These are phyloP conservation scores for Protomyces arabidopsidicola DNA, from an alignment of 1,139 yeast species.

Conservation along the genomic window DNA sequence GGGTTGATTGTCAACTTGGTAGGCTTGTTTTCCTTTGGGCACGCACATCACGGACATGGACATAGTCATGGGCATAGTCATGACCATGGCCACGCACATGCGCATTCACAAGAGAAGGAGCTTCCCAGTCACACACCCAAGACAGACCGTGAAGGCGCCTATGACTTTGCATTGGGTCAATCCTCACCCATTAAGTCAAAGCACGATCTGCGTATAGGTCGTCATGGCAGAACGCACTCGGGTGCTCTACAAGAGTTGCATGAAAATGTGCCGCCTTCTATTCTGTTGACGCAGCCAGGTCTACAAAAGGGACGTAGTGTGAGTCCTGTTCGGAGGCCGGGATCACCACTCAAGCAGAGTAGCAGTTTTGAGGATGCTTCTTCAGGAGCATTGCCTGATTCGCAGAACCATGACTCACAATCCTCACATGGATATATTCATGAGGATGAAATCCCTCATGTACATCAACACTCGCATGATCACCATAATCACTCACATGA, in stretches of 20 bases:
- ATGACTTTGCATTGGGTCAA: not conserved
- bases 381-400: too few species aligned
- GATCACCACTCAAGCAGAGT: slow-evolving; percentile 13
- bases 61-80: slow-evolving; percentile 40
- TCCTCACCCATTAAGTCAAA: not conserved
- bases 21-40: slow-evolving; percentile 91
- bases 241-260: not conserved
- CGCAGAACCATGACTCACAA: too few species aligned
- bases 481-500: not conserved
- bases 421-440: too few species aligned
- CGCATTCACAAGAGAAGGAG: not conserved
- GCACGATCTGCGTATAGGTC: not conserved
- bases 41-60: slow-evolving; percentile 48
- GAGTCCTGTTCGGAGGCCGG: slow-evolving; percentile 21
- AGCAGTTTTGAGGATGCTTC: not conserved
- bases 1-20: slow-evolving; percentile 86
- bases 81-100: slow-evolving; percentile 39
- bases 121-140: not conserved
- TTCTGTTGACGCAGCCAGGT: not conserved
- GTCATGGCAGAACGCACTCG: not conserved
- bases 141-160: not conserved
- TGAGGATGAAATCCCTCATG: not conserved
- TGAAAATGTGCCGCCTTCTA: not conserved
- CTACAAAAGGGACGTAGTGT: not conserved
- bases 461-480: not conserved